Evolutionary conservation across 2,329 filamentous ascomycete species (phyloP).

Genomic region (Fusarium scirpi): DNA sequence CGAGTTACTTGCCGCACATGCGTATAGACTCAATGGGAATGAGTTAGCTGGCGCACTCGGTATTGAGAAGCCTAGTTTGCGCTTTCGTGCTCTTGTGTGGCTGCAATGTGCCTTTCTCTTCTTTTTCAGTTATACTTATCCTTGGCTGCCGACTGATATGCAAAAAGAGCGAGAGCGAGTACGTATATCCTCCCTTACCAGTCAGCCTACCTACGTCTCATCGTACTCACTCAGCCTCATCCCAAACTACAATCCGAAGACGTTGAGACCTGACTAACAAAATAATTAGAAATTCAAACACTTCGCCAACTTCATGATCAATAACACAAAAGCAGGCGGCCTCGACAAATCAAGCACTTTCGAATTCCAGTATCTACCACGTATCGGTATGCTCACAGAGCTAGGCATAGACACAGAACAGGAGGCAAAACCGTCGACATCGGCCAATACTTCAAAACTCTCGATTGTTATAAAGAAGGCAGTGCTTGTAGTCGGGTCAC

Average conservation of each 20-base stretch:
- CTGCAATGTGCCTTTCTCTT: slow-evolving; percentile 77
- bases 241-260: background rate
- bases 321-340: slow-evolving; percentile 70
- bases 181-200: slow-evolving; percentile 18
- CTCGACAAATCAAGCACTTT: slow-evolving; percentile 73
- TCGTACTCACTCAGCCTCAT: background rate
- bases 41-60: slow-evolving; percentile 70
- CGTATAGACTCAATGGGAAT: slow-evolving; percentile 77
- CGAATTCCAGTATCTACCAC: slow-evolving; percentile 77
- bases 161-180: slow-evolving; percentile 54
- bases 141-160: slow-evolving; percentile 51
- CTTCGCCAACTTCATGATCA: slow-evolving; percentile 62
- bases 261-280: slow-evolving; percentile 20
- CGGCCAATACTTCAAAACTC: slow-evolving; percentile 5
- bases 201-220: background rate
- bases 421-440: background rate
- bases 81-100: slow-evolving; percentile 70
- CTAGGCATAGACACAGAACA: slow-evolving; percentile 43
- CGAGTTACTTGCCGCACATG: slow-evolving; percentile 75
- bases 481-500: slow-evolving; percentile 33
- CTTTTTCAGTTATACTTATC: slow-evolving; percentile 61
- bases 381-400: slow-evolving; percentile 52
- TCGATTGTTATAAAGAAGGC: slow-evolving; percentile 28
- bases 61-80: slow-evolving; percentile 66
- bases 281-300: slow-evolving; percentile 44